phyloP scores from a whole-genome alignment of 2,329 filamentous ascomycete species.

The Orbilia javanica region DNA sequence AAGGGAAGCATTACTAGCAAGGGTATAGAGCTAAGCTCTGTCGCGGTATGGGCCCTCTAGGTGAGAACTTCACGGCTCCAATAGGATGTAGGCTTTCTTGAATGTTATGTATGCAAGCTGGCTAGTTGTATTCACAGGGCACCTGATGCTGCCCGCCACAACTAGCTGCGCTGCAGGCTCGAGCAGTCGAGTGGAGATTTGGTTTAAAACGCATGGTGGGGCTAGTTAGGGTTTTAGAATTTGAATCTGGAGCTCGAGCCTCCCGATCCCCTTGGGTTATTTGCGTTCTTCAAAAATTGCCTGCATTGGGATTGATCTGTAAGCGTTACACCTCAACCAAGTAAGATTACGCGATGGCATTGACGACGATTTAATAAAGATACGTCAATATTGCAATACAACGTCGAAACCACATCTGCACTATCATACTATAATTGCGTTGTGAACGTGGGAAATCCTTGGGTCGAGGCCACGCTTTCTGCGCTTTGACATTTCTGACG shows the following conservation, averaged over 20 bases:
- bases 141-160: neutral
- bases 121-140: too few species aligned
- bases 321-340: neutral
- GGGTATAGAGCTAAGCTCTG: neutral
- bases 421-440: neutral
- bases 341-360: neutral
- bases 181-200: neutral
- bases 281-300: neutral
- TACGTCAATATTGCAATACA: neutral
- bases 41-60: neutral
- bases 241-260: neutral
- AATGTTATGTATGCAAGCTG: neutral
- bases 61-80: neutral
- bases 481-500: slow-evolving; percentile 42
- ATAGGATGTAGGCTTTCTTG: neutral
- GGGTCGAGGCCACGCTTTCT: slow-evolving; percentile 8
- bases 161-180: neutral
- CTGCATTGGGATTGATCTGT: neutral
- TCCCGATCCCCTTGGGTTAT: neutral
- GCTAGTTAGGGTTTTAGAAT: neutral
- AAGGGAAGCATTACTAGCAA: neutral
- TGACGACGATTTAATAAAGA: too few species aligned
- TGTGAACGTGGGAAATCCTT: neutral
- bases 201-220: slow-evolving; percentile 19
- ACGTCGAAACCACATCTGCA: neutral